These are phyloP conservation scores for Oldenlandia corymbosa DNA, from an alignment of 257 asterid genomes.

Conservation along the genomic window DNA sequence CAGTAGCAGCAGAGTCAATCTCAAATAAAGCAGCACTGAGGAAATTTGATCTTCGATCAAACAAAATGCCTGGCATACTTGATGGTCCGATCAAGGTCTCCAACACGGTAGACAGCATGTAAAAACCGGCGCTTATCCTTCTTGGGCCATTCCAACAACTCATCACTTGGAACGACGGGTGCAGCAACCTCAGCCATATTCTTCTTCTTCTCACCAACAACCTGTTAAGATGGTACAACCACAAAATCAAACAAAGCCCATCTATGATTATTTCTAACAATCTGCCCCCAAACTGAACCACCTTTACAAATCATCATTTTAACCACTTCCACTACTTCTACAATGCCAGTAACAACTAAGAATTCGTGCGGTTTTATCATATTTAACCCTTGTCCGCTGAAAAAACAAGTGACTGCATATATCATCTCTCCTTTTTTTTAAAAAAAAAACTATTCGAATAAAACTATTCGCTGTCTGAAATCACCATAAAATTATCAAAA, in stretches of 20 bases:
- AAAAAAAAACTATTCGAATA: too few relatives aligned
- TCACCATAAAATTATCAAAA: too few relatives aligned
- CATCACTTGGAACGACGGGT: conserved; percentile 48
- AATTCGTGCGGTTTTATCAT: too few relatives aligned
- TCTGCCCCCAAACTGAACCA: background rate
- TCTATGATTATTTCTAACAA: too few relatives aligned
- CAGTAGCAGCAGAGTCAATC: conserved; percentile 7
- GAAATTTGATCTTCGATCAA: background rate
- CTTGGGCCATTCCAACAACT: conserved; percentile 88
- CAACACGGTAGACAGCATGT: conserved; percentile 94
- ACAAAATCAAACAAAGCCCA: too few relatives aligned
- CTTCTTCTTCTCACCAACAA: conserved; percentile 1
- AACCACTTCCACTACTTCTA: too few relatives aligned
- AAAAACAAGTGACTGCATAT: too few relatives aligned
- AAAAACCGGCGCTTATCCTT: conserved; percentile 75
- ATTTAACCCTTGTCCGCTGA: too few relatives aligned
- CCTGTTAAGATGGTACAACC: background rate
- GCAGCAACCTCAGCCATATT: conserved; percentile 66
- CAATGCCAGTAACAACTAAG: too few relatives aligned
- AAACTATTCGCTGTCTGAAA: too few relatives aligned
- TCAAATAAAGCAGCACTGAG: background rate
- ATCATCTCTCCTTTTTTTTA: too few relatives aligned
- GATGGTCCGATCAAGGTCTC: conserved; percentile 94
- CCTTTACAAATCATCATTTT: background rate
- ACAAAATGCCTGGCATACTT: conserved; percentile 39